These are phyloP conservation scores for Mycena venus DNA, from an alignment of 768 basidiomycete species.

Conservation along the genomic window DNA sequence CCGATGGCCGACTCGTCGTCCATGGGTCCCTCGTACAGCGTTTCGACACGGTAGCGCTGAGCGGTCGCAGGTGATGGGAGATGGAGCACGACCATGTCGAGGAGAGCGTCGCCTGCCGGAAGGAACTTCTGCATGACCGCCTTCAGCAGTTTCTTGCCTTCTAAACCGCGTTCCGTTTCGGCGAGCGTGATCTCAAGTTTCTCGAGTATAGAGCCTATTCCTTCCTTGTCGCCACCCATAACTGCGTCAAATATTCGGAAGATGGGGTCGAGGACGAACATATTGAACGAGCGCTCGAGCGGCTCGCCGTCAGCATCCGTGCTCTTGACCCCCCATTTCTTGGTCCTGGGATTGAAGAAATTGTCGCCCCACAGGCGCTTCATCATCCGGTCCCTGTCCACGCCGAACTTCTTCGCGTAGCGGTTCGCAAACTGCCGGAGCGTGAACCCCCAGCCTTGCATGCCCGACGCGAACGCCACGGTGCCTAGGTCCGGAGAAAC, in stretches of 20 bases:
- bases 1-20: constrained; percentile 99
- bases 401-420: constrained; percentile 99
- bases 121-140: constrained; percentile 99
- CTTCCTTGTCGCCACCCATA: constrained; percentile 99
- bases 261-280: constrained; percentile 98
- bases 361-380: constrained; percentile 84
- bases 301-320: constrained; percentile 83
- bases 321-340: constrained; percentile 92
- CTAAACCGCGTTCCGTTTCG: constrained; percentile 88
- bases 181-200: constrained; percentile 95
- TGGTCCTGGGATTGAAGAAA: constrained; percentile 96
- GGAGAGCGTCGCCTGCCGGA: constrained; percentile 96
- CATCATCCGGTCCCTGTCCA: constrained; percentile 99
- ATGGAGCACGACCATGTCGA: constrained; percentile 99
- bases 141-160: constrained; percentile 96
- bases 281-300: constrained; percentile 98
- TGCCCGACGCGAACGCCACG: constrained; percentile 98
- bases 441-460: constrained; percentile 99
- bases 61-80: constrained; percentile 97
- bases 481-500: constrained; percentile 98
- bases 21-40: constrained; percentile 99
- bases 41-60: constrained; percentile 98
- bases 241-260: constrained; percentile 97
- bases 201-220: constrained; percentile 84
- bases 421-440: constrained; percentile 96